A percentile compares a stretch with the other conserved stretches of the same genome.
Conservation (phyloP, 1,284 basidiomycete species). For the Tremellales sp. region DNA sequence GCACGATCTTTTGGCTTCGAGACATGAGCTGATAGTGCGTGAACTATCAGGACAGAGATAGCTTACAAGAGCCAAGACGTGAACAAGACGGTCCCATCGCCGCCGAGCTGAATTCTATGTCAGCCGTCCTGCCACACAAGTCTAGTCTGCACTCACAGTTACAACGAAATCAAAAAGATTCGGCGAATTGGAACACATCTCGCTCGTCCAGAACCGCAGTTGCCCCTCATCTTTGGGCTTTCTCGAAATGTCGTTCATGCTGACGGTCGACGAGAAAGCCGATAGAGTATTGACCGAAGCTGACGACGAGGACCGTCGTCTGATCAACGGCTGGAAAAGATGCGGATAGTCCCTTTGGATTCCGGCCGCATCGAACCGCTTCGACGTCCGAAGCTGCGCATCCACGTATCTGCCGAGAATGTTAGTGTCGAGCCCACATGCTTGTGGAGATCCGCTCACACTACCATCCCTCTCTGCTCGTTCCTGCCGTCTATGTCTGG, state of each 20-base stretch:
- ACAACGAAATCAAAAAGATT: constrained; percentile 98
- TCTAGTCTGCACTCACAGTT: constrained; percentile 61
- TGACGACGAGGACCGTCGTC: constrained; percentile 61
- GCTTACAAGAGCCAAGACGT: constrained; percentile 90
- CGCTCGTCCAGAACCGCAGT: constrained; percentile 93
- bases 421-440: too few relatives aligned
- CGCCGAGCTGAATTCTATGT: constrained; percentile 65
- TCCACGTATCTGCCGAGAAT: too few relatives aligned
- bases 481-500: background rate
- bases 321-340: constrained; percentile 71
- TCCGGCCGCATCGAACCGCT: constrained; percentile 89
- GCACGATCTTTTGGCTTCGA: constrained; percentile 79
- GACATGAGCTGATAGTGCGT: background rate
- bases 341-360: constrained; percentile 83
- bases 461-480: constrained; percentile 24
- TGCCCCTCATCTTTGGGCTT: constrained; percentile 68
- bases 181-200: constrained; percentile 88
- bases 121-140: constrained; percentile 1
- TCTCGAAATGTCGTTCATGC: constrained; percentile 28
- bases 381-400: constrained; percentile 82
- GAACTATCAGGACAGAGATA: background rate
- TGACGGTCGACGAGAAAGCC: constrained; percentile 32
- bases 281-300: constrained; percentile 34
- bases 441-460: too few relatives aligned
- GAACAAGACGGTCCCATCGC: constrained; percentile 97